Conservation (phyloP, 2,329 filamentous ascomycete species). For the Cercospora zeae-maydis region DNA sequence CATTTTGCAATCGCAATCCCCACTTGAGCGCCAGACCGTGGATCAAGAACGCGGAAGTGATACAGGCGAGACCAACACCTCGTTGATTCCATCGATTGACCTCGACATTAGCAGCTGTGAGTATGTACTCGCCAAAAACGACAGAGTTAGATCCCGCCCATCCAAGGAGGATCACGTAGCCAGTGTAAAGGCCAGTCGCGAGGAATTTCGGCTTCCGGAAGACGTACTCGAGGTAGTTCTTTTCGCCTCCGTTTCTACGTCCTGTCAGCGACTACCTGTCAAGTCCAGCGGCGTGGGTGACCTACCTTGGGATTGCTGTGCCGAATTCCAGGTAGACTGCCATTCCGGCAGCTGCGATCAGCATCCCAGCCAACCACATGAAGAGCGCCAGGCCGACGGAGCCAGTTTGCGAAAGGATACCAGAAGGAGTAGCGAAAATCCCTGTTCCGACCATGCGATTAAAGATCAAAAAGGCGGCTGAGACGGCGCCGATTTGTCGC, state of each 20-base stretch:
- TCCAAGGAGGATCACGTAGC: slow-evolving; percentile 60
- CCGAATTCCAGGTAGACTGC: slow-evolving; percentile 66
- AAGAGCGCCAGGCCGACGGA: slow-evolving; percentile 37
- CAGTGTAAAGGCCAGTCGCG: slow-evolving; percentile 57
- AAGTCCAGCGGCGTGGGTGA: neutral
- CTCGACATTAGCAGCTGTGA: slow-evolving; percentile 61
- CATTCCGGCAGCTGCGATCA: slow-evolving; percentile 56
- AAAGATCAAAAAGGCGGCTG: slow-evolving; percentile 50
- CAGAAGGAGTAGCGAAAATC: slow-evolving; percentile 29
- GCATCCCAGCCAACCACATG: slow-evolving; percentile 42
- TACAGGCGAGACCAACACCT: slow-evolving; percentile 62
- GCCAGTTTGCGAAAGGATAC: slow-evolving; percentile 27
- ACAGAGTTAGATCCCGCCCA: slow-evolving; percentile 67
- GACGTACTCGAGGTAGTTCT: slow-evolving; percentile 50
- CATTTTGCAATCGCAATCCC: slow-evolving; percentile 65
- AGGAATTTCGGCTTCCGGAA: slow-evolving; percentile 57
- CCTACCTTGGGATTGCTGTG: slow-evolving; percentile 53
- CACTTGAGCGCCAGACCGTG: slow-evolving; percentile 62
- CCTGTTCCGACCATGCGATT: slow-evolving; percentile 33
- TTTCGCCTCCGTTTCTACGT: slow-evolving; percentile 55
- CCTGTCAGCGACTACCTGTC: neutral
- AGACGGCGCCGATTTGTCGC: slow-evolving; percentile 53
- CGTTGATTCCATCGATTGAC: slow-evolving; percentile 65
- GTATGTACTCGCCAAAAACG: slow-evolving; percentile 67
- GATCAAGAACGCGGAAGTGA: slow-evolving; percentile 62